Base-by-base conservation (phyloP, 1,284 basidiomycete genomes). In the Ganoderma sinense region DNA sequence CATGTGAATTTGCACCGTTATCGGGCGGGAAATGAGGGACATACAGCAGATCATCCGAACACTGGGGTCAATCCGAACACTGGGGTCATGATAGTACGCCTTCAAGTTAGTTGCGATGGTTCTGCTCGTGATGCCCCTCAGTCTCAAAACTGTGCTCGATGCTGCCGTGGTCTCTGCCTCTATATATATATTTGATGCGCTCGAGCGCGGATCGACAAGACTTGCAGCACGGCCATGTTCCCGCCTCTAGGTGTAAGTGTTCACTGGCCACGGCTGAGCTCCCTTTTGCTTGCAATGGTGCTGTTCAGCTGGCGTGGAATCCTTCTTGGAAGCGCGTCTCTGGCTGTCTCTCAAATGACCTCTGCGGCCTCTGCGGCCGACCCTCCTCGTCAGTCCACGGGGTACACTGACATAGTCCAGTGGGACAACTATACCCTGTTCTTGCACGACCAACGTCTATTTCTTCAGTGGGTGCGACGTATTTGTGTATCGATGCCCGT, bases 401-500 rank as follows among this genome's bases (percentile, higher is more conserved):
- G 76, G 43, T 72, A 77, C 31, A 75, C 76, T 0, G 77, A 78
- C 33, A 74, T 75, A 13, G 79, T 80, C 3, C 75, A 78, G 39
- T 80, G 79, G 79, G 78, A 79, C 64, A 80, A 79, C 66, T 80
- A 79, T 70, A 79, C 78, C 8, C 65, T 80, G 4, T 79, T 76
- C 65, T 45, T 80, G 18, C 74, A 80, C 58, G 73, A 75, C 16
- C 79, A 80, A 59, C 72, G 78, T 0, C 68, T 80, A 18, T 88
- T 89, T 68, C 74, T 89, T 4, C 81, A 88, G 87, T 89, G 76
- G 65, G 86, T 80, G 7, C 11, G 6, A 7, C 13, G 29, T 43
- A 26, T 11, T 5, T 18, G 8, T 33, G 14, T 8, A 18, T 20
- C n/a, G 1, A 33, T 1, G n/a, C n/a, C 18, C 29, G 23, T 48